Evolutionary conservation across 169 alveolate species (phyloP).

Genomic region (Cryptosporidium meleagridis): DNA sequence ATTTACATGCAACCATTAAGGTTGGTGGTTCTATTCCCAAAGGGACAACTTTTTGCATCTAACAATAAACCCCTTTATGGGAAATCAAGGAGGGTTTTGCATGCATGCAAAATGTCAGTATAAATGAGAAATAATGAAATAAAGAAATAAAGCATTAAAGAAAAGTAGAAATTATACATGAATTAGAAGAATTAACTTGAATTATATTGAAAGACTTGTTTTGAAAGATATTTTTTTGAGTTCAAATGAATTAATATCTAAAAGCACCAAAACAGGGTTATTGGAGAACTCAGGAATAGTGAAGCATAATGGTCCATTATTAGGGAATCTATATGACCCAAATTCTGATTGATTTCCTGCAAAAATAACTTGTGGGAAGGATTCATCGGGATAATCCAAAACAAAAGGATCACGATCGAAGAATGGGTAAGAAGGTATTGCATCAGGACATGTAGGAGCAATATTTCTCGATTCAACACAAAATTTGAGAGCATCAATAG

Average conservation of each 20-base stretch:
- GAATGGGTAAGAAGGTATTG: constrained; percentile 43
- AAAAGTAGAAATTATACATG: not conserved
- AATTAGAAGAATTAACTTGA: not conserved
- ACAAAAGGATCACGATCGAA: constrained; percentile 49
- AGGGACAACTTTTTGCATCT: not conserved
- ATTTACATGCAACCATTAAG: not conserved
- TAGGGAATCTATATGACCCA: constrained; percentile 57
- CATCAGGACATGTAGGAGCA: constrained; percentile 68
- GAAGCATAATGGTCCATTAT: constrained; percentile 63
- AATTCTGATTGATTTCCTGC: constrained; percentile 59
- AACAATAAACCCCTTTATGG: not conserved
- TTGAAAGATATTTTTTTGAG: constrained; percentile 30
- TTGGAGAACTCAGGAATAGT: constrained; percentile 52
- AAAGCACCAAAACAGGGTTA: constrained; percentile 33
- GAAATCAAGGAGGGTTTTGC: not conserved
- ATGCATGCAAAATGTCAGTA: not conserved
- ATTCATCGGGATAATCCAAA: constrained; percentile 21
- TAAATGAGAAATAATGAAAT: not conserved
- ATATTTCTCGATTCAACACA: constrained; percentile 49
- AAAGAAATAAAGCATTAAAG: not conserved
- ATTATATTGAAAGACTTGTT: not conserved
- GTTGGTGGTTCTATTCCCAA: not conserved
- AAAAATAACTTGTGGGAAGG: constrained; percentile 58
- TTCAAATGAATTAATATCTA: constrained; percentile 52
- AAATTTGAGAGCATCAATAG: constrained; percentile 68